Percentiles rank a stretch among this genome's conserved stretches.
These are phyloP conservation scores for Chondrus crispus DNA, from an alignment of 23 red algal species.

Conservation along the genomic window DNA sequence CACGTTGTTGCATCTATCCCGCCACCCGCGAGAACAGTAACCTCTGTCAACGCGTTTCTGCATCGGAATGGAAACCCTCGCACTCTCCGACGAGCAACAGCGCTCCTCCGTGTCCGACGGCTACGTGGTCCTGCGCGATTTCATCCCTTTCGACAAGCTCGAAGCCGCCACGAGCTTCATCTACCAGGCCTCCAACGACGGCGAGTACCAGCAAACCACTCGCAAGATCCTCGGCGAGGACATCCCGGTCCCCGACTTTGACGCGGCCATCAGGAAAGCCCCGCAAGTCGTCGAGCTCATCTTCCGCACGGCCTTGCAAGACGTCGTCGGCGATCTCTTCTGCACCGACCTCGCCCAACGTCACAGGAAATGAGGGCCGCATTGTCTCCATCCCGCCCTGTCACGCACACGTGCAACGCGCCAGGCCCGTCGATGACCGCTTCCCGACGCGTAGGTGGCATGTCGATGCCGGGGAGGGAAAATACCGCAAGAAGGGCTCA, in stretches of 20 bases:
- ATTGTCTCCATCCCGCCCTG: background rate
- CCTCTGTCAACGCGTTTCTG: too few relatives aligned
- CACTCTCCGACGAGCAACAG: conserved; percentile 20
- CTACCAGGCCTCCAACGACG: background rate
- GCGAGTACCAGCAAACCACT: background rate
- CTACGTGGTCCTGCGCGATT: background rate
- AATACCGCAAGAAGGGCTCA: background rate
- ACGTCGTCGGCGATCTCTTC: background rate
- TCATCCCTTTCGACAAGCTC: background rate
- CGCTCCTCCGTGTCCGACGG: conserved; percentile 15
- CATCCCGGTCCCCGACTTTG: background rate
- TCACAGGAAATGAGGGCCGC: background rate
- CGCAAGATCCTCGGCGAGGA: background rate
- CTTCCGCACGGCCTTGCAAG: background rate
- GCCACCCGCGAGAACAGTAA: too few relatives aligned
- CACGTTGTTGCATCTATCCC: too few relatives aligned
- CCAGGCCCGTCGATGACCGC: background rate
- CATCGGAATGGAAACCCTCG: too few relatives aligned
- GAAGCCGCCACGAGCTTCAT: background rate
- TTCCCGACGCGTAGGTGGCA: conserved; percentile 15
- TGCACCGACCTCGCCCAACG: background rate
- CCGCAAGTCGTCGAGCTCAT: background rate
- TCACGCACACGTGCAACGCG: background rate
- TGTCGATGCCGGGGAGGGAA: background rate
- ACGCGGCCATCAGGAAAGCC: background rate